phyloP scores from a whole-genome alignment of 768 basidiomycete species.

The Dacryopinax primogenitus region DNA sequence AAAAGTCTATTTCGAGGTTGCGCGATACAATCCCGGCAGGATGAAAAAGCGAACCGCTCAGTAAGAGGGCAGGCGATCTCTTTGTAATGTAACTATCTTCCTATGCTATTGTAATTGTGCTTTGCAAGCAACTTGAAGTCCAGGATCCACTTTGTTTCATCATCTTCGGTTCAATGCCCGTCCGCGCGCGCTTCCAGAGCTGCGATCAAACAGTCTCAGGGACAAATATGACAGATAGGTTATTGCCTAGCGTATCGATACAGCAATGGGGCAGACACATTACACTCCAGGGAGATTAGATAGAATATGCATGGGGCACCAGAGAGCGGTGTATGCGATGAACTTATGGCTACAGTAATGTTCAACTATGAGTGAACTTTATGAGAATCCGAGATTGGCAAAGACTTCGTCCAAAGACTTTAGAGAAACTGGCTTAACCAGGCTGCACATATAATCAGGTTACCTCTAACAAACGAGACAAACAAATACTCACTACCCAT shows the following conservation, averaged over 20 bases:
- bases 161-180: no score
- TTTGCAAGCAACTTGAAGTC: no score
- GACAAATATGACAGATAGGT: background rate
- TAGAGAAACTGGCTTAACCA: constrained; percentile 94
- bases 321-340: background rate
- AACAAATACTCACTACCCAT: constrained; percentile 66
- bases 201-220: no score
- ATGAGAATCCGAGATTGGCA: constrained; percentile 7
- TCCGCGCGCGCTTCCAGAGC: no score
- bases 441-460: constrained; percentile 32
- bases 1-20: no score
- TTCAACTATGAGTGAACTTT: background rate
- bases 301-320: background rate
- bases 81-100: no score
- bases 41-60: no score
- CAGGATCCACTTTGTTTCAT: no score
- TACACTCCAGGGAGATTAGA: constrained; percentile 5
- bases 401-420: constrained; percentile 70
- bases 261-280: background rate
- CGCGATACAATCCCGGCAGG: no score
- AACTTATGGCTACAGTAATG: background rate
- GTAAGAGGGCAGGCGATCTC: no score
- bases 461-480: constrained; percentile 3
- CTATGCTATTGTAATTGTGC: no score
- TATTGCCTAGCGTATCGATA: constrained; percentile 1